phyloP scores from a whole-genome alignment of 257 asterid species.

The Nicotiana tabacum region DNA sequence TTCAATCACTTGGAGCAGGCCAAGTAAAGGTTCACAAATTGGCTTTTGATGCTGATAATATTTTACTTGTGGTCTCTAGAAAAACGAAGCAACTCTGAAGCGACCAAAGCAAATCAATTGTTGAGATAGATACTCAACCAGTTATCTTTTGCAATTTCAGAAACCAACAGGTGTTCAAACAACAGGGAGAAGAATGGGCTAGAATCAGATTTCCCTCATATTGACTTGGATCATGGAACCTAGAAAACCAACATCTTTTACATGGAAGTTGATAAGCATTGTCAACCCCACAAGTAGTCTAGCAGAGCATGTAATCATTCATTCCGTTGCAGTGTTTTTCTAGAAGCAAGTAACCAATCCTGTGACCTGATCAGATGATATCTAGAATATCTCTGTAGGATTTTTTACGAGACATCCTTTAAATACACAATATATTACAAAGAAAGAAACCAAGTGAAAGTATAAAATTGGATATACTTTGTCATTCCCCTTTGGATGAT shows the following conservation, averaged over 20 bases:
- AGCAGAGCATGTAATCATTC: neutral
- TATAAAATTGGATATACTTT: neutral
- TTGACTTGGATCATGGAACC: neutral
- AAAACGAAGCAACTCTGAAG: neutral
- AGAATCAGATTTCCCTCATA: neutral
- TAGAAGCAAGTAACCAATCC: neutral
- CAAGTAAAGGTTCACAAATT: neutral
- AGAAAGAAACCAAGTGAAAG: neutral
- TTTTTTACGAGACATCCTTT: neutral
- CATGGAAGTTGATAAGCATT: neutral
- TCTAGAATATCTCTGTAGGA: neutral
- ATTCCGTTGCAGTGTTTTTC: neutral
- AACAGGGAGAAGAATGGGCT: neutral
- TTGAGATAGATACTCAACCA: neutral
- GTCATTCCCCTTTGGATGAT: neutral
- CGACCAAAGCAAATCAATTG: neutral
- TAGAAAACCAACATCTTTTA: neutral
- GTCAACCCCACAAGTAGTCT: neutral
- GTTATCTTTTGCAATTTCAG: neutral
- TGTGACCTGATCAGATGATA: neutral
- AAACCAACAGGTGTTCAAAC: neutral
- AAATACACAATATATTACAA: neutral
- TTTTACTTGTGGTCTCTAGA: neutral
- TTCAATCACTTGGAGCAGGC: neutral
- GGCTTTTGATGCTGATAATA: neutral